Percentiles rank a stretch among this genome's conserved stretches.
These are phyloP conservation scores for Pelargonium cotyledonis DNA, from an alignment of 441 rosid genomes.

Conservation along the genomic window DNA sequence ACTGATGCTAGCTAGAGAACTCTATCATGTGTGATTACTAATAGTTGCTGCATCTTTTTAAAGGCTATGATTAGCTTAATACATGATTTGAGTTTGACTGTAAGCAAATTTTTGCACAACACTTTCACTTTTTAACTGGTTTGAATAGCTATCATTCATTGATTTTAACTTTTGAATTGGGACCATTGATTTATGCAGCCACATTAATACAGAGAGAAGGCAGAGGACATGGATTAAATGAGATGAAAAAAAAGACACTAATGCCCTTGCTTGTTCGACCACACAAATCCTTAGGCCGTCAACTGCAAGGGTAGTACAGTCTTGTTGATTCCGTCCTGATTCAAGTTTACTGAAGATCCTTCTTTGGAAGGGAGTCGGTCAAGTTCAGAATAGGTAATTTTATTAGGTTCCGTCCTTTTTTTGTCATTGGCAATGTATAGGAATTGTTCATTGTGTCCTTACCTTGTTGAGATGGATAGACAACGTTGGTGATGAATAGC, in stretches of 20 bases:
- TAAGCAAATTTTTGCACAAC: background rate
- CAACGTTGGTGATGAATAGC: too few relatives aligned
- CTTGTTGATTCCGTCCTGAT: background rate
- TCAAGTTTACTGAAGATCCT: too few relatives aligned
- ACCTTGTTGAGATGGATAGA: too few relatives aligned
- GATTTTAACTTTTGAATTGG: background rate
- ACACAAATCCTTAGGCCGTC: background rate
- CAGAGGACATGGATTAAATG: background rate
- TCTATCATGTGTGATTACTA: too few relatives aligned
- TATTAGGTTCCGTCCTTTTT: too few relatives aligned
- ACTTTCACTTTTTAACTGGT: slow-evolving; percentile 2
- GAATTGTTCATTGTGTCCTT: too few relatives aligned
- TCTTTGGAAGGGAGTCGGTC: too few relatives aligned
- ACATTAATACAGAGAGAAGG: slow-evolving; percentile 4
- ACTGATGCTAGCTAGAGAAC: too few relatives aligned
- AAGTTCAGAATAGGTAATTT: too few relatives aligned
- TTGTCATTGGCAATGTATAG: too few relatives aligned
- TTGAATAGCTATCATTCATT: background rate
- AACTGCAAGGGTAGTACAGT: background rate
- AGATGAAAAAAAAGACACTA: background rate
- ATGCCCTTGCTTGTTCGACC: background rate
- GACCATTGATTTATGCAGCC: slow-evolving; percentile 3
- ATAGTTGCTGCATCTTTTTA: background rate
- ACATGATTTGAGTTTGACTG: background rate
- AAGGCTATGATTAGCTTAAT: background rate